These are phyloP conservation scores for Neurospora crassa DNA, from an alignment of 2,329 filamentous ascomycete species.

Conservation along the genomic window DNA sequence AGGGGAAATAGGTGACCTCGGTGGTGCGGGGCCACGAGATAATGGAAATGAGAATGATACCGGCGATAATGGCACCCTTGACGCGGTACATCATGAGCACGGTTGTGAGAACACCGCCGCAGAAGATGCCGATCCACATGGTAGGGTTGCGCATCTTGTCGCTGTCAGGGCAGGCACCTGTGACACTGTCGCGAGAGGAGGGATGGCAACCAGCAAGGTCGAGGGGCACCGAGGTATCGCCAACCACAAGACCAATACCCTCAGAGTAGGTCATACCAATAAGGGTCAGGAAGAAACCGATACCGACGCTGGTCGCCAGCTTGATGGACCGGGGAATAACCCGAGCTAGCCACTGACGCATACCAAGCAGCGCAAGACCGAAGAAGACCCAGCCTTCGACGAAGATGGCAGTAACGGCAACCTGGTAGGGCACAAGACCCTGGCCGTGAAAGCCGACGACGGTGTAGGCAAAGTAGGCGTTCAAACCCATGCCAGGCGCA, in stretches of 20 bases:
- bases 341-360: slow-evolving; percentile 81
- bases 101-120: slow-evolving; percentile 70
- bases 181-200: slow-evolving; percentile 27
- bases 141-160: slow-evolving; percentile 75
- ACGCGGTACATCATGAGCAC: slow-evolving; percentile 77
- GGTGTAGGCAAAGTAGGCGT: slow-evolving; percentile 79
- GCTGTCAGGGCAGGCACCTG: slow-evolving; percentile 50
- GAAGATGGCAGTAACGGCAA: slow-evolving; percentile 79
- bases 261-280: slow-evolving; percentile 72
- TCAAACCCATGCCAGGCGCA: slow-evolving; percentile 71
- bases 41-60: slow-evolving; percentile 75
- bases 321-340: slow-evolving; percentile 79
- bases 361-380: slow-evolving; percentile 64
- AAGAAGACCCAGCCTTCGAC: slow-evolving; percentile 84
- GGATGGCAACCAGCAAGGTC: slow-evolving; percentile 63
- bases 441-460: slow-evolving; percentile 70
- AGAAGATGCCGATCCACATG: slow-evolving; percentile 86
- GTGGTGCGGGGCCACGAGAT: slow-evolving; percentile 80
- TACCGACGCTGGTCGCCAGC: slow-evolving; percentile 75
- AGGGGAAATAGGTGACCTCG: slow-evolving; percentile 70
- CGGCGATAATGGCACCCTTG: slow-evolving; percentile 77
- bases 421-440: slow-evolving; percentile 61
- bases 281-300: slow-evolving; percentile 71
- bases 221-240: slow-evolving; percentile 57
- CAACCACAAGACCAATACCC: slow-evolving; percentile 71